A percentile compares a stretch with the other conserved stretches of the same genome.
Evolutionary conservation across 768 basidiomycete species (phyloP).

Genomic region (Coprinopsis sp.): DNA sequence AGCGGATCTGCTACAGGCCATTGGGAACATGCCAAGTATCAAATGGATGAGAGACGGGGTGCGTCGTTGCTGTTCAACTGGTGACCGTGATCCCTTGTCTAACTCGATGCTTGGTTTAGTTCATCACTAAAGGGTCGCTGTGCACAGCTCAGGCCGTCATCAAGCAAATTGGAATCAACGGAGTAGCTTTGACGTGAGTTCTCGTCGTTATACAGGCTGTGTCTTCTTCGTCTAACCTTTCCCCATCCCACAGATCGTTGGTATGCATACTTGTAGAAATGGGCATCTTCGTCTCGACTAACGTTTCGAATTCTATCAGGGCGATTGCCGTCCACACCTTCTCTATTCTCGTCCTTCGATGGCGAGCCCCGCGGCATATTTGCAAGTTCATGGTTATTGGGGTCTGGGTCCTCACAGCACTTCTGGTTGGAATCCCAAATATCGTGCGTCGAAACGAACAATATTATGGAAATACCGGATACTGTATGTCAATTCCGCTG

Average conservation of each 20-base stretch:
- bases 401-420: conserved; percentile 37
- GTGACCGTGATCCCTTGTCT: not conserved
- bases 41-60: conserved; percentile 37
- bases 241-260: not conserved
- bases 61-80: conserved; percentile 6
- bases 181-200: conserved; percentile 38
- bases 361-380: conserved; percentile 25
- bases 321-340: conserved; percentile 50
- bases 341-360: conserved; percentile 41
- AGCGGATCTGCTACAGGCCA: conserved; percentile 44
- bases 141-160: conserved; percentile 44
- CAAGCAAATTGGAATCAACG: conserved; percentile 47
- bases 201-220: not conserved
- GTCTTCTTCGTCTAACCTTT: not conserved
- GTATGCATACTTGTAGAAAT: no score
- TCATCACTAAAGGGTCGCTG: conserved; percentile 24
- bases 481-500: conserved; percentile 25
- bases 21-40: conserved; percentile 38
- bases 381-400: conserved; percentile 28
- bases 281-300: no score
- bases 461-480: conserved; percentile 41
- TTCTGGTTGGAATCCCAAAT: conserved; percentile 36
- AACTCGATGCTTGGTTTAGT: conserved; percentile 1
- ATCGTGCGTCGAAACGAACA: conserved; percentile 26
- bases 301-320: conserved; percentile 19